Base-by-base conservation (phyloP, 1,284 basidiomycete genomes). In the Cronartium quercuum region DNA sequence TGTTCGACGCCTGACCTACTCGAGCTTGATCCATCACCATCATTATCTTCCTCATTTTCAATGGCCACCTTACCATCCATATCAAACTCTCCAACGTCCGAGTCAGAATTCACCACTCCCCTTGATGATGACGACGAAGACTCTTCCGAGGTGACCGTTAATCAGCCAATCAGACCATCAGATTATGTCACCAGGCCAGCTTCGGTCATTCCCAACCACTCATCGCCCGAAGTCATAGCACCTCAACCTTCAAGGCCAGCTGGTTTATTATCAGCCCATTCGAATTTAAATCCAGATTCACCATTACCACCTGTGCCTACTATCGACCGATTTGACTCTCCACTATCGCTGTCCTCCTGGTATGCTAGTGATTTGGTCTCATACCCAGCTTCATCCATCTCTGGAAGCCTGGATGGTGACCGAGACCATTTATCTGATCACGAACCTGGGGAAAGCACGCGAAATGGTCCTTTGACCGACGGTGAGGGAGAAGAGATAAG, bases 311-410 rank as follows among this genome's bases (percentile, higher is more conserved):
- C 7, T 55, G n/a, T 21, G 10, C 15, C 51, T n/a, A 29, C 29
- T 29, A 55, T 55, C 18, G 51, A 55, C n/a, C n/a, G 51, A 55
- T 55, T 21, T 55, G 37, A 35, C n/a, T 62, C 60, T 18, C 60
- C 60, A 12, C 29, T 34, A 6, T 62, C 60, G n/a, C 37, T 38
- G 7, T 62, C 60, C 18, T 62, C 60, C 15, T 62, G 29, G 29
- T 13, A 62, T 37, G 24, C 29, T 34, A n/a, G 12, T 62, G 60
- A 62, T 6, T 15, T n/a, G 15, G 18, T 62, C n/a, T 62, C 60
- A 34, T 62, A 62, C 37, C 60, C 60, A 35, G 34, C 18, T 62
- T 62, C 60, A 62, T 62, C 60, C 37, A 13, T 62, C 37, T 34
- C 29, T 37, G 60, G 37, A 35, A 62, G 60, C 34, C 37, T 62